phyloP scores from a whole-genome alignment of 441 rosid genomes.

The Biscutella laevigata region DNA sequence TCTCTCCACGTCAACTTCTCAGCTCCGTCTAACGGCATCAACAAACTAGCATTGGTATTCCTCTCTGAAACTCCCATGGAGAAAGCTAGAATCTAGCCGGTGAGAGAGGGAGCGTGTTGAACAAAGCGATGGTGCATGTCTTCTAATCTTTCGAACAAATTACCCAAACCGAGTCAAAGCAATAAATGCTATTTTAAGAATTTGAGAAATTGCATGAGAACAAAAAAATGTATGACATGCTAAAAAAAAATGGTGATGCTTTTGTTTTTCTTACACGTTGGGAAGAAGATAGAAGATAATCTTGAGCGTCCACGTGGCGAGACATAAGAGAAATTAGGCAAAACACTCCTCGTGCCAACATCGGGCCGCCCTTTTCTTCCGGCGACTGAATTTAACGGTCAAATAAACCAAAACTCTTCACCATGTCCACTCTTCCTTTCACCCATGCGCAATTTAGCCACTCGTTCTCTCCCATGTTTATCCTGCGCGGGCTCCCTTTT shows the following conservation, averaged over 20 bases:
- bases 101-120: not conserved
- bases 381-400: conserved; percentile 23
- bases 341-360: conserved; percentile 14
- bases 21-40: not conserved
- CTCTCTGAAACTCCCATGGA: conserved; percentile 19
- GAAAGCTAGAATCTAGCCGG: not conserved
- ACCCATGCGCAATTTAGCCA: conserved; percentile 48
- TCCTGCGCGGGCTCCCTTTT: conserved; percentile 50
- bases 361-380: conserved; percentile 27
- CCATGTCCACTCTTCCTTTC: conserved; percentile 19
- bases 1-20: conserved; percentile 24
- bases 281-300: conserved; percentile 12
- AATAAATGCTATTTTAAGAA: no score
- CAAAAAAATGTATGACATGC: no score
- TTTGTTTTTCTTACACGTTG: no score
- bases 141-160: no score
- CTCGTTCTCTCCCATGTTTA: conserved; percentile 54
- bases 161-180: no score
- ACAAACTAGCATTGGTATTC: conserved; percentile 2
- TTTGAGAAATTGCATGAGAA: no score
- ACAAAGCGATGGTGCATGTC: no score
- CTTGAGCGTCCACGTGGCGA: conserved; percentile 23
- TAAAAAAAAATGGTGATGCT: no score
- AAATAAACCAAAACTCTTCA: conserved; percentile 5
- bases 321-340: not conserved